Evolutionary conservation across 495 filamentous ascomycete species (phyloP).

Genomic region (Hypoxylon rickii): DNA sequence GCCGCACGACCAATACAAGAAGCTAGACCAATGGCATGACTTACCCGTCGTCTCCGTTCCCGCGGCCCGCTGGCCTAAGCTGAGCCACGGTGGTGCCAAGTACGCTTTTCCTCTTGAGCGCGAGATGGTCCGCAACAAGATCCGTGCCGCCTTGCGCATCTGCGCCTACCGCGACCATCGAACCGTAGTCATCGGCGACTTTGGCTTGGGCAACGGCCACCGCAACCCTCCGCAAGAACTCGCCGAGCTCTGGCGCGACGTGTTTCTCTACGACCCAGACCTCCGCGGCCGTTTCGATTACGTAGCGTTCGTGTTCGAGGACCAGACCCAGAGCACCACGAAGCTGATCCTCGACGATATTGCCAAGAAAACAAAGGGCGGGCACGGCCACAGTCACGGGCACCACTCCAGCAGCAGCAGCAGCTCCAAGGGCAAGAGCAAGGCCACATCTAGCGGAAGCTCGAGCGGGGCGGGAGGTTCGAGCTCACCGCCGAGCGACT

Average conservation of each 20-base stretch:
- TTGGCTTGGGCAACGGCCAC: constrained; percentile 71
- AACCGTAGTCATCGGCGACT: constrained; percentile 69
- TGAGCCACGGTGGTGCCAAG: constrained; percentile 64
- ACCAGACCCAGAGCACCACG: constrained; percentile 48
- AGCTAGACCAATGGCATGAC: constrained; percentile 52
- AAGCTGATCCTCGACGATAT: constrained; percentile 54
- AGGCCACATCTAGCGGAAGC: constrained; percentile 20
- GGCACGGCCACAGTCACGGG: constrained; percentile 12
- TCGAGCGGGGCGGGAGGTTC: constrained; percentile 20
- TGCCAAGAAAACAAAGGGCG: constrained; percentile 48
- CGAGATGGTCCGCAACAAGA: constrained; percentile 71
- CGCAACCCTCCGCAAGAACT: constrained; percentile 71
- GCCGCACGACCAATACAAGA: constrained; percentile 52
- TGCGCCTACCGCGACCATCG: constrained; percentile 62
- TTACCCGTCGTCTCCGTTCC: constrained; percentile 73
- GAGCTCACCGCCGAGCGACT: constrained; percentile 44
- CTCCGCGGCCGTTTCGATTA: constrained; percentile 69
- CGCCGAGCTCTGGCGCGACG: constrained; percentile 68
- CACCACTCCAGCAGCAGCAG: constrained; percentile 7
- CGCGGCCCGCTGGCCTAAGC: constrained; percentile 70
- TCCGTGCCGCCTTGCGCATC: constrained; percentile 69
- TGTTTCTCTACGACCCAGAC: constrained; percentile 67
- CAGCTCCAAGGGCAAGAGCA: constrained; percentile 43
- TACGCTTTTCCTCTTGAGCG: constrained; percentile 72
- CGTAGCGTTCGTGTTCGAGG: constrained; percentile 72